These are phyloP conservation scores for Laguncularia racemosa DNA, from an alignment of 345 rosid genomes.

Conservation along the genomic window DNA sequence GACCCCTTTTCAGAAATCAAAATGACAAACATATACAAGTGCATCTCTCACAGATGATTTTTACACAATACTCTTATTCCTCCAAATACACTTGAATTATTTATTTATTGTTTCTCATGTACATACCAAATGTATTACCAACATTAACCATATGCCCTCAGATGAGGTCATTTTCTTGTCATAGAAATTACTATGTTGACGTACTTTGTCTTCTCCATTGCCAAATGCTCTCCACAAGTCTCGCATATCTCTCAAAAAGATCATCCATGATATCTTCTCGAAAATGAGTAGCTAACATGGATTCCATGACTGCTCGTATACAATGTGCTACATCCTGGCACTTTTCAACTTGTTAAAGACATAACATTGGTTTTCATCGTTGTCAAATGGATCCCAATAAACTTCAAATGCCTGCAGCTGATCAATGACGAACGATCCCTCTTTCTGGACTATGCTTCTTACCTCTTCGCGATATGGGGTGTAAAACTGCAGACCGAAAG, in stretches of 20 bases:
- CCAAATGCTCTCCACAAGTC: neutral
- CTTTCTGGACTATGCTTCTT: constrained; percentile 15
- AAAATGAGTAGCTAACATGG: constrained; percentile 13
- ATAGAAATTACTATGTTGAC: constrained; percentile 6
- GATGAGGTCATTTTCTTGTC: constrained; percentile 2
- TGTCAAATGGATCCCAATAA: constrained; percentile 2
- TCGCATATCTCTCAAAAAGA: constrained; percentile 8
- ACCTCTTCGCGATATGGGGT: constrained; percentile 23
- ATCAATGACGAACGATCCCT: constrained; percentile 30
- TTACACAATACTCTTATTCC: no score
- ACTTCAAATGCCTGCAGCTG: constrained; percentile 14
- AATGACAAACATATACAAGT: no score
- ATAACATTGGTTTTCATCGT: neutral
- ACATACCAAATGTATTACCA: no score
- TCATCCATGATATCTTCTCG: constrained; percentile 10
- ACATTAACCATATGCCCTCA: no score
- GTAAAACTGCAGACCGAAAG: constrained; percentile 36
- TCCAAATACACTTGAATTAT: no score
- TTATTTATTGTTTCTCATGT: no score
- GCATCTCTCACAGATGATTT: no score
- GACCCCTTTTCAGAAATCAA: no score
- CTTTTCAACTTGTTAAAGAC: neutral
- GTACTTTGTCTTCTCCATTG: constrained; percentile 6
- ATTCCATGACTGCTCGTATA: constrained; percentile 8
- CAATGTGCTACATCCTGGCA: constrained; percentile 5